Percentiles rank a stretch among this genome's conserved stretches.
These are phyloP conservation scores for Monosporascus sp. DNA, from an alignment of 2,329 filamentous ascomycete genomes.

Conservation along the genomic window DNA sequence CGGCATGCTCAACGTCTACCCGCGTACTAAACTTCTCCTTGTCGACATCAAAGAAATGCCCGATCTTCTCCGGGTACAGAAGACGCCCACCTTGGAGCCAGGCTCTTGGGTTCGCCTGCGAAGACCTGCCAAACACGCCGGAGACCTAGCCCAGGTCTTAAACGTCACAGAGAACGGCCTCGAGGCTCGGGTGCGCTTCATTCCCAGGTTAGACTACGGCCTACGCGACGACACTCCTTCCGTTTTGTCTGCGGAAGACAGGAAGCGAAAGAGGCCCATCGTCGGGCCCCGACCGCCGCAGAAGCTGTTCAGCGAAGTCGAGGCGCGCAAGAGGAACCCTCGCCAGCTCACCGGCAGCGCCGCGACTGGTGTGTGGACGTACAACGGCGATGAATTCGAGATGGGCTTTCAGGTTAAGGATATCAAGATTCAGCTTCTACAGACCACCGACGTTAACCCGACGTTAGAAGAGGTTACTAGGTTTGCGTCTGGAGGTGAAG, in stretches of 20 bases:
- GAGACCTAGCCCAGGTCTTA: slow-evolving; percentile 86
- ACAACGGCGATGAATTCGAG: slow-evolving; percentile 83
- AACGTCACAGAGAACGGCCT: slow-evolving; percentile 91
- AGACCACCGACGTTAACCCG: slow-evolving; percentile 87
- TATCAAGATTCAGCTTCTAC: slow-evolving; percentile 80
- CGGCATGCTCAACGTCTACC: slow-evolving; percentile 83
- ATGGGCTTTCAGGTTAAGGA: slow-evolving; percentile 93
- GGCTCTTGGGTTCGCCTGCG: slow-evolving; percentile 90
- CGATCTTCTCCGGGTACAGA: slow-evolving; percentile 84
- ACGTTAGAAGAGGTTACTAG: slow-evolving; percentile 92
- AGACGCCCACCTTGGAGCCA: slow-evolving; percentile 76
- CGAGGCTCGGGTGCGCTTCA: slow-evolving; percentile 79
- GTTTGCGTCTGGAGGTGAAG: slow-evolving; percentile 82
- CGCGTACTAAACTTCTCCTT: slow-evolving; percentile 76
- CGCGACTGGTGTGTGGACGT: slow-evolving; percentile 76
- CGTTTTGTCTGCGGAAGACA: slow-evolving; percentile 41
- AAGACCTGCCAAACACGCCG: slow-evolving; percentile 72
- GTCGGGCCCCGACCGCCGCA: slow-evolving; percentile 72
- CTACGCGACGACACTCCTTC: slow-evolving; percentile 66
- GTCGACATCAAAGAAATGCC: slow-evolving; percentile 98
- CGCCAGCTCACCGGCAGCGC: slow-evolving; percentile 59
- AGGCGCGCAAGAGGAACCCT: slow-evolving; percentile 83
- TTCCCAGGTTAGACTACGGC: slow-evolving; percentile 89
- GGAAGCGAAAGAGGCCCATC: slow-evolving; percentile 74
- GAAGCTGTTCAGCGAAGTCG: slow-evolving; percentile 85